These are phyloP conservation scores for Malus hybrid DNA, from an alignment of 331 rosid species.

Conservation along the genomic window DNA sequence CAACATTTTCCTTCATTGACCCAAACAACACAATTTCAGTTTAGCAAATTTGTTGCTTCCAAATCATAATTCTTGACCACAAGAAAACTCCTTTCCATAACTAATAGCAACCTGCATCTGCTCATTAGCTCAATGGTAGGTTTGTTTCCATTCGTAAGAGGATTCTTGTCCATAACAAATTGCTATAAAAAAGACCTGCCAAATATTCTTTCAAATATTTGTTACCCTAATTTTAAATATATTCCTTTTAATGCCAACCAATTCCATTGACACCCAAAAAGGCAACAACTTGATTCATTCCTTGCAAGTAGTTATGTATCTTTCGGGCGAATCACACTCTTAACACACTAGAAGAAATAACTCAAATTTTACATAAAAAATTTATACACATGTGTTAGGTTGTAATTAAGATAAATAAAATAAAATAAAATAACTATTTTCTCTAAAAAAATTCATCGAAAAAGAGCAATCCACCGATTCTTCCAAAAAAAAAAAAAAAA, in stretches of 20 bases:
- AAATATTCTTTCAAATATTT: neutral
- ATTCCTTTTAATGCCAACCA: neutral
- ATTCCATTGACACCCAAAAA: neutral
- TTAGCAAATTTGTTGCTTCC: neutral
- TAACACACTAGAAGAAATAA: too few species aligned
- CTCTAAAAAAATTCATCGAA: too few species aligned
- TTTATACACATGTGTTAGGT: neutral
- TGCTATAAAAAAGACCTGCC: neutral
- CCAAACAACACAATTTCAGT: neutral
- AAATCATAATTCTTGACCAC: neutral
- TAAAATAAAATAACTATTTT: neutral
- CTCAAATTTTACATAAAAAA: too few species aligned
- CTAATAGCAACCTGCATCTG: neutral
- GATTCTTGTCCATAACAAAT: neutral
- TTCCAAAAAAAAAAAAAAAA: too few species aligned
- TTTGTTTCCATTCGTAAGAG: neutral
- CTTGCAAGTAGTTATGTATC: neutral
- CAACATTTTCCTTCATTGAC: neutral
- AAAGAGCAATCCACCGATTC: neutral
- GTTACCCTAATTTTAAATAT: neutral
- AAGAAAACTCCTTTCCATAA: neutral
- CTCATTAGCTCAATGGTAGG: neutral
- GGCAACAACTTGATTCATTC: neutral
- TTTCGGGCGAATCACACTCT: neutral
- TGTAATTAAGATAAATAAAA: too few species aligned